Conservation (phyloP, 306 rosid genomes). For the Fragaria vesca region DNA sequence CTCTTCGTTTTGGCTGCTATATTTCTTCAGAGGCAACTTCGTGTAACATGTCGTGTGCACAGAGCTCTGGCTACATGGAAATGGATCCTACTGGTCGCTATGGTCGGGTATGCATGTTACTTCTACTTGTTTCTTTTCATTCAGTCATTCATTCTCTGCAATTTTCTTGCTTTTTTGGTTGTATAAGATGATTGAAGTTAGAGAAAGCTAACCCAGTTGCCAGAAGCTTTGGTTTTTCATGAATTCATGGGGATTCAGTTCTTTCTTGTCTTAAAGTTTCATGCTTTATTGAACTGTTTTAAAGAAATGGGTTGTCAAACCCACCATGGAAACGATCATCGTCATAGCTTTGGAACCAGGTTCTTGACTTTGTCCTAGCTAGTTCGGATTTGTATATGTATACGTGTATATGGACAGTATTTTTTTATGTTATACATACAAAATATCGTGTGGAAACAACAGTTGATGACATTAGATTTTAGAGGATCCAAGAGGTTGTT, state of each 20-base stretch:
- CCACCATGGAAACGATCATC: conserved; percentile 1
- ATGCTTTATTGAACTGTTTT: neutral
- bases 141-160: neutral
- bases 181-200: neutral
- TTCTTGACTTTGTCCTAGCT: neutral
- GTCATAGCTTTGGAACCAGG: neutral
- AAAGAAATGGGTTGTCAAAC: neutral
- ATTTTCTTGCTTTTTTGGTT: neutral
- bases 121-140: neutral
- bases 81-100: conserved; percentile 77
- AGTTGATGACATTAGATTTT: neutral
- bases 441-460: neutral
- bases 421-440: neutral
- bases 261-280: neutral
- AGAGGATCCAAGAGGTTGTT: conserved; percentile 6
- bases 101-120: conserved; percentile 59
- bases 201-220: conserved; percentile 1
- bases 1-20: neutral
- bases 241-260: neutral
- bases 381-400: neutral
- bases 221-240: neutral
- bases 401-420: neutral
- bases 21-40: neutral
- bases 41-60: conserved; percentile 2
- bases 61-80: conserved; percentile 49